These are phyloP conservation scores for Monosporozyma servazzii DNA, from an alignment of 805 yeast species.

Conservation along the genomic window DNA sequence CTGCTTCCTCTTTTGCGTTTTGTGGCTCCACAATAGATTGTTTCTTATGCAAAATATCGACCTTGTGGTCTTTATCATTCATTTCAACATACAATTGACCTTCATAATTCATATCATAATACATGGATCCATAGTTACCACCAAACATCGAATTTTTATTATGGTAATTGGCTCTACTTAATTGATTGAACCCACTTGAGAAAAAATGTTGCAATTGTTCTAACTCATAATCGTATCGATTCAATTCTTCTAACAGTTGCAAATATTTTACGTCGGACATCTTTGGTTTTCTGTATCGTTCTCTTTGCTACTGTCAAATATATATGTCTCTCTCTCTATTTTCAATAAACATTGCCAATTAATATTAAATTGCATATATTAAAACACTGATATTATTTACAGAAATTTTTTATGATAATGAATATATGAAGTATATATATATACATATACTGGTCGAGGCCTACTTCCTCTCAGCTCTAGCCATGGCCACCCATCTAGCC, in stretches of 20 bases:
- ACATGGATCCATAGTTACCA: conserved; percentile 27
- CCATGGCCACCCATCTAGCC: conserved; percentile 52
- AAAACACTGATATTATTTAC: neutral
- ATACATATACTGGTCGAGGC: neutral
- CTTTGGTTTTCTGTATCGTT: neutral
- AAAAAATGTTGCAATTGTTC: conserved; percentile 22
- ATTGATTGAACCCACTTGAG: conserved; percentile 19
- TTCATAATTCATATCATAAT: conserved; percentile 25
- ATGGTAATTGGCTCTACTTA: conserved; percentile 27
- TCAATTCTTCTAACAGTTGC: conserved; percentile 14
- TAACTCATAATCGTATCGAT: conserved; percentile 19
- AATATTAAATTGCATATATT: too few relatives aligned
- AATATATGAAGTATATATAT: neutral
- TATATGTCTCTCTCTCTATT: too few relatives aligned
- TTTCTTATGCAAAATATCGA: conserved; percentile 1
- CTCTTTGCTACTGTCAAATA: too few relatives aligned
- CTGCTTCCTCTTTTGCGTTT: conserved; percentile 4
- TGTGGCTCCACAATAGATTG: neutral
- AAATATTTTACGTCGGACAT: conserved; percentile 2
- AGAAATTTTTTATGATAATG: neutral
- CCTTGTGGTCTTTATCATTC: neutral
- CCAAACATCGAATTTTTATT: conserved; percentile 23
- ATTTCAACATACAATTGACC: conserved; percentile 15
- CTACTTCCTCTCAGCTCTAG: neutral
- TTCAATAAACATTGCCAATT: too few relatives aligned